Evolutionary conservation across 441 rosid species (phyloP).

Genomic region (Pelargonium citronellum): DNA sequence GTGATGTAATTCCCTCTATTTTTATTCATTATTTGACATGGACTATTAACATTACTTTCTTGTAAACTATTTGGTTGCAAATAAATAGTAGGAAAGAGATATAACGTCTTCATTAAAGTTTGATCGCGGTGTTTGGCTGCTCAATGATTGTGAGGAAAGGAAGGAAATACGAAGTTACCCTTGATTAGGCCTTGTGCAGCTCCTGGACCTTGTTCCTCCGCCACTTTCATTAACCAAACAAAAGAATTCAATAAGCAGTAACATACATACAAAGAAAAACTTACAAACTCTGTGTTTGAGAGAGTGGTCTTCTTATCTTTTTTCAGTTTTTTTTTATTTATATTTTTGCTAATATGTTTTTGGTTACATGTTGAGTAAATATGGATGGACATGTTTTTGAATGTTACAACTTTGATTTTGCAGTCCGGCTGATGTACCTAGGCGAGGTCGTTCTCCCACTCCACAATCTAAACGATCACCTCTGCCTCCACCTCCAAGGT

Average conservation of each 20-base stretch:
- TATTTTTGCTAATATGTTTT: not conserved
- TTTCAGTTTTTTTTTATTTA: not conserved
- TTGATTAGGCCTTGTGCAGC: not conserved
- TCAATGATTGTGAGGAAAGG: not conserved
- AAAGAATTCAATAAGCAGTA: not conserved
- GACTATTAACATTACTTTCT: not conserved
- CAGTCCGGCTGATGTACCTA: constrained; percentile 49
- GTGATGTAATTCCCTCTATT: too few species aligned
- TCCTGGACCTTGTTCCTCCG: not conserved
- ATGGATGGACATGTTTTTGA: not conserved
- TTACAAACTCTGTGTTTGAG: not conserved
- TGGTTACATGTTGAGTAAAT: not conserved
- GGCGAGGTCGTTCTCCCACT: constrained; percentile 66
- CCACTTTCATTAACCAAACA: not conserved
- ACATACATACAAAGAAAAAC: not conserved
- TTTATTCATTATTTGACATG: not conserved
- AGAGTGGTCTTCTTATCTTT: not conserved
- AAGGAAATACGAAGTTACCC: not conserved
- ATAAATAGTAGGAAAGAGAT: not conserved
- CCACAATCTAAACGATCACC: constrained; percentile 44
- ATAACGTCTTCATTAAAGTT: not conserved
- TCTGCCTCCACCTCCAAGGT: constrained; percentile 71
- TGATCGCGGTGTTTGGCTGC: not conserved
- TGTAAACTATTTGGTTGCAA: not conserved
- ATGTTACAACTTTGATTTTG: not conserved